phyloP scores from a whole-genome alignment of 129 eudicot genomes.

The Tagetes erecta region DNA sequence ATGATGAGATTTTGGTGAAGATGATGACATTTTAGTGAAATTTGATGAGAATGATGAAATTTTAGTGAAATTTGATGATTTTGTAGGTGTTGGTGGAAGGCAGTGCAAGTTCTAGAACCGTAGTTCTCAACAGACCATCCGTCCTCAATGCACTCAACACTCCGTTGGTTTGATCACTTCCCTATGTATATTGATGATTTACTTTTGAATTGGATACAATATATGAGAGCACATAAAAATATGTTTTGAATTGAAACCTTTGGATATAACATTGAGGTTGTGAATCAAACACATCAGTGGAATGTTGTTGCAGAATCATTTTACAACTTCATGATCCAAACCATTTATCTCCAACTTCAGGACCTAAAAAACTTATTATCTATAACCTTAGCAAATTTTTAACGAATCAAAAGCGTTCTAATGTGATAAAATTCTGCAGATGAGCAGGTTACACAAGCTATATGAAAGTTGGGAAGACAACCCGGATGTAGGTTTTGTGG shows the following conservation, averaged over 20 bases:
- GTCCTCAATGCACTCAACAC: slow-evolving; percentile 55
- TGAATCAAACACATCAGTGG: not conserved
- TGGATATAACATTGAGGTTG: not conserved
- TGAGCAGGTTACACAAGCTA: slow-evolving; percentile 54
- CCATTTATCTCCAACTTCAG: not conserved
- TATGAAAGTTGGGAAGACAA: slow-evolving; percentile 71
- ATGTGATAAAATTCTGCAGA: slow-evolving; percentile 34
- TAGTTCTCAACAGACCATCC: slow-evolving; percentile 63
- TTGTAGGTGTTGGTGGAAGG: slow-evolving; percentile 59
- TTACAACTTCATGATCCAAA: not conserved
- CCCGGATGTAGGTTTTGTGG: slow-evolving; percentile 66
- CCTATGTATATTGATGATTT: not conserved
- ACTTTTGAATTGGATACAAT: not conserved
- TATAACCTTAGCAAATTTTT: not conserved
- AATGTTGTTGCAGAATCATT: not conserved
- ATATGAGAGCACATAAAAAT: not conserved
- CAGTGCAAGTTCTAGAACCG: slow-evolving; percentile 49
- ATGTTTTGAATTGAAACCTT: not conserved
- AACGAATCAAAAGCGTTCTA: not conserved
- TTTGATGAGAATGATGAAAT: not conserved
- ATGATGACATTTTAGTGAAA: not conserved
- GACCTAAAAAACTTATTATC: not conserved
- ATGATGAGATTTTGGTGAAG: not conserved
- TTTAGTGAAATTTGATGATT: slow-evolving; percentile 1
- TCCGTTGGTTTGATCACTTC: slow-evolving; percentile 39